Conservation (phyloP, 2,329 filamentous ascomycete species). For the Colletotrichum sidae region DNA sequence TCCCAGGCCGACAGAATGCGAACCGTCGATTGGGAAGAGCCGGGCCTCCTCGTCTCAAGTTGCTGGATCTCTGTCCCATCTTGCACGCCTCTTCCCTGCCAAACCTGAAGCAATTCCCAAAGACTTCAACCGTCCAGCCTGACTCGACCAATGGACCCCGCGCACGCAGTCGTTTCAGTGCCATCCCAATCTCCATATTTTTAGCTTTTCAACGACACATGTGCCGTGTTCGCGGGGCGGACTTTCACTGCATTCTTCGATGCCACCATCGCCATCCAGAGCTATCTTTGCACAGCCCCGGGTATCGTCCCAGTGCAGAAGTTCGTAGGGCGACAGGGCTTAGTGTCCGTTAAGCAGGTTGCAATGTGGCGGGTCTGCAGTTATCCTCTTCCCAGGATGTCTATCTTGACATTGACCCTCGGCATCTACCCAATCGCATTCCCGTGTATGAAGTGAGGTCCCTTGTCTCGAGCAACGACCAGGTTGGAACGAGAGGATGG, state of each 20-base stretch:
- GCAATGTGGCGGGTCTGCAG: conserved; percentile 18
- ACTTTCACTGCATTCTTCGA: background rate
- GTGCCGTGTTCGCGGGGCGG: background rate
- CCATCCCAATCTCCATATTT: conserved; percentile 16
- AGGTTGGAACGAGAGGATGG: background rate
- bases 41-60: conserved; percentile 26
- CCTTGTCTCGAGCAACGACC: background rate
- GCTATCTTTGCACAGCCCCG: conserved; percentile 1
- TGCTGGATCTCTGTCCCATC: conserved; percentile 29
- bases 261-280: background rate
- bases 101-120: conserved; percentile 5
- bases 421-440: conserved; percentile 16
- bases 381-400: conserved; percentile 2
- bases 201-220: conserved; percentile 23
- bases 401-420: conserved; percentile 12
- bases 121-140: background rate
- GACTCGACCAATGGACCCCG: conserved; percentile 22
- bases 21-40: conserved; percentile 5
- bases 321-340: conserved; percentile 16
- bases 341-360: conserved; percentile 17
- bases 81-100: conserved; percentile 21
- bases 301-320: background rate
- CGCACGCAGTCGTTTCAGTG: conserved; percentile 20
- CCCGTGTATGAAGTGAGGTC: background rate
- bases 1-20: conserved; percentile 1